These are phyloP conservation scores for Neurospora hispaniola DNA, from an alignment of 495 filamentous ascomycete species.

Conservation along the genomic window DNA sequence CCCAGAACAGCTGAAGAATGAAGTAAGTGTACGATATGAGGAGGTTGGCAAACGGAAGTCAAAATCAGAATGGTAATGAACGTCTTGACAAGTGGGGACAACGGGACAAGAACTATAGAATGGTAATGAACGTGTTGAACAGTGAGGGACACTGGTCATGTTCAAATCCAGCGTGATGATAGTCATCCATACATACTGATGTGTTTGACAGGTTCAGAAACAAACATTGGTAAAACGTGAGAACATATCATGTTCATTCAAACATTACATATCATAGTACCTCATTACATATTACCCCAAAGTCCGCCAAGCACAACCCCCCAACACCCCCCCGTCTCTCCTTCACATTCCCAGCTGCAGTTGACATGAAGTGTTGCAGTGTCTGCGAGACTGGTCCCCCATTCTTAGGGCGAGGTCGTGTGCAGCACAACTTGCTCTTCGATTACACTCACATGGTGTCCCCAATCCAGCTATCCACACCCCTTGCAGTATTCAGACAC, in stretches of 20 bases:
- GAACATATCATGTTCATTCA: not conserved
- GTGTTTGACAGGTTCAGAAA: not conserved
- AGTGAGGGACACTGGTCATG: not conserved
- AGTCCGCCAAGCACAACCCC: not conserved
- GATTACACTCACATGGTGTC: not conserved
- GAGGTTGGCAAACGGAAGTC: not conserved
- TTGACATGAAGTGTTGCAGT: not conserved
- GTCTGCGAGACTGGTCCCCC: not conserved
- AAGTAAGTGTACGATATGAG: not conserved
- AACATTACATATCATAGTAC: not conserved
- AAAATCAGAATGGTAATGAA: not conserved
- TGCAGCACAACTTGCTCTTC: not conserved
- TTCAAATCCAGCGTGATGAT: not conserved
- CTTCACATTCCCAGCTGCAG: not conserved
- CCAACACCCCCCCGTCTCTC: not conserved
- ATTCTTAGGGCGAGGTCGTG: not conserved
- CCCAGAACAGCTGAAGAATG: not conserved
- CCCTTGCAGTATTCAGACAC: not conserved
- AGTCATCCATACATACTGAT: not conserved
- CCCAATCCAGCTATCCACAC: not conserved
- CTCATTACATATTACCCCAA: conserved; percentile 5
- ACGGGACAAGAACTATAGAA: not conserved
- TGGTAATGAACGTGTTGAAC: not conserved
- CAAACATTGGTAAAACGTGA: not conserved
- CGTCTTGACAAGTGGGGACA: not conserved